Evolutionary conservation across 805 yeast species (phyloP).

Genomic region (Kodamaea neixiangensis): DNA sequence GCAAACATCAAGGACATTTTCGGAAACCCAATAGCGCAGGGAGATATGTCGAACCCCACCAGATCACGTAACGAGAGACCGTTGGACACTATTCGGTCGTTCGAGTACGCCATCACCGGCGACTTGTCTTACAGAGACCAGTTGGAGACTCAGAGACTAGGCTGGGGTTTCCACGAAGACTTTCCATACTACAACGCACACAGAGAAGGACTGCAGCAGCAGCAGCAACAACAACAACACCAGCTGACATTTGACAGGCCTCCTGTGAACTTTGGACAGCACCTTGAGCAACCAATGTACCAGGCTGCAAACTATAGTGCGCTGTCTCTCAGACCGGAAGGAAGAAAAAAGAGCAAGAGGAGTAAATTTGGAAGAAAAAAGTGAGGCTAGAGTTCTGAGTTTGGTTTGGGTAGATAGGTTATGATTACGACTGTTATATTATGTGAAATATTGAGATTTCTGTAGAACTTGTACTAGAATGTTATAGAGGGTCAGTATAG

Average conservation of each 20-base stretch:
- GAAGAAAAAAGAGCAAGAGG: slow-evolving; percentile 65
- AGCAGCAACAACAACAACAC: slow-evolving; percentile 3
- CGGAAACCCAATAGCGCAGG: slow-evolving; percentile 74
- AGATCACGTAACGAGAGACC: slow-evolving; percentile 95
- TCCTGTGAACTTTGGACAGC: slow-evolving; percentile 35
- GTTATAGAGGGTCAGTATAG: no score
- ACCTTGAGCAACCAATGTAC: slow-evolving; percentile 40
- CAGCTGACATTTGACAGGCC: slow-evolving; percentile 39
- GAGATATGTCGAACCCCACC: slow-evolving; percentile 92
- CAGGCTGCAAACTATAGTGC: slow-evolving; percentile 67
- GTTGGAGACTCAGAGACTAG: slow-evolving; percentile 73
- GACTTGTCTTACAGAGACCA: slow-evolving; percentile 78
- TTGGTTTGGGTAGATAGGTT: not conserved
- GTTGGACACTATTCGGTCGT: slow-evolving; percentile 88
- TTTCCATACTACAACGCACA: slow-evolving; percentile 56
- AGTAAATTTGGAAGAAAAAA: slow-evolving; percentile 75
- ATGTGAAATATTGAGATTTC: not conserved
- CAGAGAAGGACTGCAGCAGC: slow-evolving; percentile 12
- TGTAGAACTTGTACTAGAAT: no score
- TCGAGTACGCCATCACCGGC: slow-evolving; percentile 93
- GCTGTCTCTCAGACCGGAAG: slow-evolving; percentile 36
- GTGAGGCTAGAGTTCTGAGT: slow-evolving; percentile 10
- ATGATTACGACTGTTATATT: not conserved
- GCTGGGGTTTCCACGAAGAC: slow-evolving; percentile 85
- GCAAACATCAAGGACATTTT: slow-evolving; percentile 74